A percentile compares a stretch with the other conserved stretches of the same genome.
phyloP scores from a whole-genome alignment of 345 rosid species.

The Gossypium sturtianum region DNA sequence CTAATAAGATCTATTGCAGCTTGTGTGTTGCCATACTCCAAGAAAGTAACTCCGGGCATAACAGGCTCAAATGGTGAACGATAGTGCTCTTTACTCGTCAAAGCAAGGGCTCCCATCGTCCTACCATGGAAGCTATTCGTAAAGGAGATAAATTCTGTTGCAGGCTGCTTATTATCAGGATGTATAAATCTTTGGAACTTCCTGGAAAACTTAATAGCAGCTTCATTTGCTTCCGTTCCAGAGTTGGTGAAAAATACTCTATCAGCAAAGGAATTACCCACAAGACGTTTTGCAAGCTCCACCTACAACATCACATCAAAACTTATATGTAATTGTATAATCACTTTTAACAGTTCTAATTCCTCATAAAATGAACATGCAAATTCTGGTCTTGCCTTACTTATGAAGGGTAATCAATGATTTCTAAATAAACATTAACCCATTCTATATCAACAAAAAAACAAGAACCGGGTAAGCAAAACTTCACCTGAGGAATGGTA shows the following conservation, averaged over 20 bases:
- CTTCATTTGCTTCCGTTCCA: constrained; percentile 96
- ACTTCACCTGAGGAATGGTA: constrained; percentile 64
- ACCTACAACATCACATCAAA: constrained; percentile 30
- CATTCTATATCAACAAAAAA: neutral
- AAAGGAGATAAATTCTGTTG: constrained; percentile 67
- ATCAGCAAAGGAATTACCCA: constrained; percentile 72
- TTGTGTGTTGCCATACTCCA: constrained; percentile 71
- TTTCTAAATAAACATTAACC: neutral
- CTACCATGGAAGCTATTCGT: constrained; percentile 89
- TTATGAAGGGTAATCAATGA: too few relatives aligned
- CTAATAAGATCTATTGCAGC: constrained; percentile 48
- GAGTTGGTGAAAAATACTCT: constrained; percentile 81
- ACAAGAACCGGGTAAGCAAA: neutral
- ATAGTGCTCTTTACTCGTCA: constrained; percentile 88
- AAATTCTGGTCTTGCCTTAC: neutral
- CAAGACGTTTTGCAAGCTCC: constrained; percentile 75
- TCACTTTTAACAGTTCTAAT: too few relatives aligned
- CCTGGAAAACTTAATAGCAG: constrained; percentile 88
- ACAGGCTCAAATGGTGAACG: constrained; percentile 88
- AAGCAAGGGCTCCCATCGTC: constrained; percentile 87
- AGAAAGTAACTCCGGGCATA: constrained; percentile 95
- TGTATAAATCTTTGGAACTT: constrained; percentile 66
- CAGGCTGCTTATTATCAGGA: constrained; percentile 47
- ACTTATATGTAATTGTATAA: too few relatives aligned
- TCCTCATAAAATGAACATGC: neutral